Conservation (phyloP, 257 asterid species). For the Paraleonurus japonicus region DNA sequence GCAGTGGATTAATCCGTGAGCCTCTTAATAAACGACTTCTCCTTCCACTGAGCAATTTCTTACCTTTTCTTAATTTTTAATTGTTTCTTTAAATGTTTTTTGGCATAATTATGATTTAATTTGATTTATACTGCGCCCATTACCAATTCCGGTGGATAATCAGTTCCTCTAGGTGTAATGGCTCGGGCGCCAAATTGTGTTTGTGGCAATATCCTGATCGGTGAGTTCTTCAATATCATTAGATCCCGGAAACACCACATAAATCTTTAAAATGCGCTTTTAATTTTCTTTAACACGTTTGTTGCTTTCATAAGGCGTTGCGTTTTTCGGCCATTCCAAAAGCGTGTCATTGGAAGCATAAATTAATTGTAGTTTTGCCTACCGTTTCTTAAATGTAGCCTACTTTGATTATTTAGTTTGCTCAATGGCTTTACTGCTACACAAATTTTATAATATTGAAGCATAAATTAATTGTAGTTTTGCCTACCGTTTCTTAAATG, state of each 20-base stretch:
- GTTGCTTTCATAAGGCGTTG: slow-evolving; percentile 38
- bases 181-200: slow-evolving; percentile 59
- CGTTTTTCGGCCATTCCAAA: not conserved
- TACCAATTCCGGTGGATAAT: slow-evolving; percentile 80
- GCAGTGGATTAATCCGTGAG: slow-evolving; percentile 64
- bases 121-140: slow-evolving; percentile 47
- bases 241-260: slow-evolving; percentile 80
- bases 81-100: not conserved
- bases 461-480: not conserved
- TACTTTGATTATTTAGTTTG: not conserved
- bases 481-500: not conserved
- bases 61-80: too few species aligned
- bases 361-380: not conserved
- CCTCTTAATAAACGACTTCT: slow-evolving; percentile 53
- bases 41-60: slow-evolving; percentile 54
- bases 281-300: not conserved
- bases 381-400: not conserved
- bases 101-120: too few species aligned
- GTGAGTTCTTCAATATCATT: slow-evolving; percentile 46
- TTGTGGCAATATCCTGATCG: slow-evolving; percentile 77
- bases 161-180: slow-evolving; percentile 67
- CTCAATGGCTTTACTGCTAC: not conserved
- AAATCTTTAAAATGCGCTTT: slow-evolving; percentile 5
- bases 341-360: not conserved
- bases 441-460: too few species aligned